phyloP scores from a whole-genome alignment of 345 rosid genomes.

The Schrenkiella parvula region DNA sequence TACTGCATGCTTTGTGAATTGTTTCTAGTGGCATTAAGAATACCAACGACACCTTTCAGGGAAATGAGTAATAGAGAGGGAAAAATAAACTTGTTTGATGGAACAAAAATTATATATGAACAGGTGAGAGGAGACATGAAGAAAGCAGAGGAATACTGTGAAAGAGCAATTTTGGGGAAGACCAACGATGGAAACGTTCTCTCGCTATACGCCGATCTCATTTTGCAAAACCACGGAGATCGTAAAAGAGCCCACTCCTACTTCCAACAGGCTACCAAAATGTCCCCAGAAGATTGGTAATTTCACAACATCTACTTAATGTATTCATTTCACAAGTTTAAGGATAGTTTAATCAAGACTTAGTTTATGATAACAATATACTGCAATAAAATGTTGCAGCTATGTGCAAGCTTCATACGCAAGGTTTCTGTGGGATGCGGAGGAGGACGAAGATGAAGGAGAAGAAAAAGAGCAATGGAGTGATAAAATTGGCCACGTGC shows the following conservation, averaged over 20 bases:
- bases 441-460: slow-evolving; percentile 45
- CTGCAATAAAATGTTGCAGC: slow-evolving; percentile 33
- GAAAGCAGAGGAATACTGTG: slow-evolving; percentile 65
- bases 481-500: background rate
- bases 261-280: slow-evolving; percentile 51
- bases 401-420: slow-evolving; percentile 73
- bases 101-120: background rate
- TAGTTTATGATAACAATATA: slow-evolving; percentile 6
- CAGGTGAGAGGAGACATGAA: slow-evolving; percentile 52
- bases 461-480: slow-evolving; percentile 13
- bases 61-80: background rate
- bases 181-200: slow-evolving; percentile 53
- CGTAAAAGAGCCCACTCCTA: slow-evolving; percentile 50
- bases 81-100: background rate
- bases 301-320: background rate
- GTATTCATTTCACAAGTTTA: background rate
- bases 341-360: background rate
- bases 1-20: background rate
- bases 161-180: slow-evolving; percentile 59
- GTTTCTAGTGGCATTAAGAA: background rate
- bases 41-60: background rate
- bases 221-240: slow-evolving; percentile 52
- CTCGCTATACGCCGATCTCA: slow-evolving; percentile 59
- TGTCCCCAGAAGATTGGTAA: slow-evolving; percentile 67
- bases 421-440: slow-evolving; percentile 64